These are phyloP conservation scores for Verruconis gallopava DNA, from an alignment of 2,329 filamentous ascomycete genomes.

Conservation along the genomic window DNA sequence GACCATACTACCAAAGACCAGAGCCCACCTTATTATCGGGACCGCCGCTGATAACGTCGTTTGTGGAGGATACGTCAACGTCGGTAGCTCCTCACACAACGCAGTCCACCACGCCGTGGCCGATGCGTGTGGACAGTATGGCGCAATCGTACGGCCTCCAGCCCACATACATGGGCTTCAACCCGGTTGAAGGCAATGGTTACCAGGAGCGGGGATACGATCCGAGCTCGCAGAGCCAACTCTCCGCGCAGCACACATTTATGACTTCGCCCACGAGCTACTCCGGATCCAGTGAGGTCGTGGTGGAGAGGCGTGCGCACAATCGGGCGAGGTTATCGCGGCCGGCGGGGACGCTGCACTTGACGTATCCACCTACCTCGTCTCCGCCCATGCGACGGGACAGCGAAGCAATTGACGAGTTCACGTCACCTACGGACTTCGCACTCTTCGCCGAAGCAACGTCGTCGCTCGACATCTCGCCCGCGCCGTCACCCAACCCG, in stretches of 20 bases:
- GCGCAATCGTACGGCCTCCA: not conserved
- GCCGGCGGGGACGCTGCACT: not conserved
- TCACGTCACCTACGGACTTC: slow-evolving; percentile 19
- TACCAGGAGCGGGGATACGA: slow-evolving; percentile 1
- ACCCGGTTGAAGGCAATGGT: not conserved
- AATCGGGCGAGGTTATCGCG: too few species aligned
- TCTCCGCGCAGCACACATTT: not conserved
- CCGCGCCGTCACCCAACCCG: not conserved
- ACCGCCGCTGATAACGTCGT: too few species aligned
- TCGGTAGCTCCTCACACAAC: too few species aligned
- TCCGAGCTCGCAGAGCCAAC: not conserved
- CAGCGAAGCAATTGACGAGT: slow-evolving; percentile 6
- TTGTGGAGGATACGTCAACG: too few species aligned
- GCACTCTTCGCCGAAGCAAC: slow-evolving; percentile 28
- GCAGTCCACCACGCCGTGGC: too few species aligned
- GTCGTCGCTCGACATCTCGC: slow-evolving; percentile 18
- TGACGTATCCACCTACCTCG: not conserved
- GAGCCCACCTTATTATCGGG: too few species aligned
- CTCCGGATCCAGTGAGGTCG: not conserved
- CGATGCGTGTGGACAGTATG: too few species aligned
- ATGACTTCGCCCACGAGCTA: slow-evolving; percentile 7
- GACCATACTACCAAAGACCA: too few species aligned
- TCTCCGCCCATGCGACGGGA: not conserved
- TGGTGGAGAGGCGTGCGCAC: too few species aligned
- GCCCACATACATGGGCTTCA: slow-evolving; percentile 1